Base-by-base conservation (phyloP, 2,329 filamentous ascomycete species). In the Xylaria polymorpha region DNA sequence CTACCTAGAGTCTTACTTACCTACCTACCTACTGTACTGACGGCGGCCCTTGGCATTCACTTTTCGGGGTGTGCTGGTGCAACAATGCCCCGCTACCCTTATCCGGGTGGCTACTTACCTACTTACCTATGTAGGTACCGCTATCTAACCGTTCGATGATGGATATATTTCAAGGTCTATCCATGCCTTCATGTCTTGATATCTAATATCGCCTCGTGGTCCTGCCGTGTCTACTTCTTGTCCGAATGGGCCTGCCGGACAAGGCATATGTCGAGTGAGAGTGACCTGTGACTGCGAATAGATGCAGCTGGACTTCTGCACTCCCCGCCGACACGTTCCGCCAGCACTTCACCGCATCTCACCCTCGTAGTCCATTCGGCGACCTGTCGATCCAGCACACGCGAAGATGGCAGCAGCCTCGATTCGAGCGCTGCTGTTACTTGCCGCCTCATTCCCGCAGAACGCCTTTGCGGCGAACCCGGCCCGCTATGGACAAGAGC, bases 401-500 rank as follows among this genome's bases (percentile, higher is more conserved):
- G 58, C 15, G n/a, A 71, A 37, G 25, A 70, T 67, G 66, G 37
- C 56, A 18, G 8, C 37, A 20, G 18, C n/a, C 12, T 60, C 57
- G 10, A 35, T 69, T 35, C 58, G 55, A 20, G 15, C 61, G 20
- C 53, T 64, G 58, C 61, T 71, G 44, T 63, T 74, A 37, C 65
- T 76, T 9, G 70, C 69, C 12, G 67, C 67, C 57, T 70, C 73
- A 57, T 63, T 71, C 53, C 59, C 64, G 14, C 60, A 61, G 0
- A 43, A 66, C 35, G 55, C 62, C 37, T 46, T 67, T 44, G 75
- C 60, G 22, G 71, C 72, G 37, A 32, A 57, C 46, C 72, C 63
- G 61, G 61, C 41, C n/a, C 71, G 66, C n/a, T 78, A 74, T 56
- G 76, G 70, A 46, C 75, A 74, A 53, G 72, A 78, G 44, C 79